A percentile compares a stretch with the other conserved stretches of the same genome.
phyloP scores from a whole-genome alignment of 1,139 yeast genomes.

The Hansenula anomala region DNA sequence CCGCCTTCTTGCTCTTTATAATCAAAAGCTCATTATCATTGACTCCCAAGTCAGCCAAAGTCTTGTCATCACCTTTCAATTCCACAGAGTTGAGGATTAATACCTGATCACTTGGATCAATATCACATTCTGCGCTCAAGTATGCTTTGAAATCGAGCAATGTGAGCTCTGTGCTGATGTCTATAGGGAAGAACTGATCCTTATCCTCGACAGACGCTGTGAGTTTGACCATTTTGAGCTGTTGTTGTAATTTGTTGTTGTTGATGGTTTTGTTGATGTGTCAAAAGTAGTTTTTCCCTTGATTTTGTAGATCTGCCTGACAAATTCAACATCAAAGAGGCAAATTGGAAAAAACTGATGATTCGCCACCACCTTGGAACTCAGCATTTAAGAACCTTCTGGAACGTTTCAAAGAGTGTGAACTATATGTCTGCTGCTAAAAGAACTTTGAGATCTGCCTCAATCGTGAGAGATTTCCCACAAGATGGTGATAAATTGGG shows the following conservation, averaged over 20 bases:
- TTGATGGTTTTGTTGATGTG: neutral
- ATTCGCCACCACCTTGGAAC: no score
- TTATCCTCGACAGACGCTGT: slow-evolving; percentile 14
- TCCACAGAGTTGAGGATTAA: slow-evolving; percentile 42
- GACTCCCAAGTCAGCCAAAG: slow-evolving; percentile 44
- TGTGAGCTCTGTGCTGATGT: slow-evolving; percentile 52
- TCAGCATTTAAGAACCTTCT: no score
- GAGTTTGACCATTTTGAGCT: slow-evolving; percentile 11
- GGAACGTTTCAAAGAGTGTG: no score
- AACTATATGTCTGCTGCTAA: neutral
- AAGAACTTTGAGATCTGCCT: neutral
- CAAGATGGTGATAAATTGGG: neutral
- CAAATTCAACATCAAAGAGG: no score
- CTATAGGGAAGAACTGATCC: slow-evolving; percentile 23
- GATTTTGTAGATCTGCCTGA: neutral
- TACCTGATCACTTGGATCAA: slow-evolving; percentile 42
- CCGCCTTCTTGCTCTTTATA: slow-evolving; percentile 27
- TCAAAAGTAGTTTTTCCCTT: neutral
- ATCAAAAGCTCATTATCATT: slow-evolving; percentile 56
- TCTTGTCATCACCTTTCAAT: slow-evolving; percentile 30
- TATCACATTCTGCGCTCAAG: slow-evolving; percentile 67
- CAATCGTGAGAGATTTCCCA: neutral
- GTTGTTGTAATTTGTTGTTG: neutral
- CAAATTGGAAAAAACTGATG: no score
- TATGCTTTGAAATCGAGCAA: slow-evolving; percentile 72